Conservation (phyloP, 2,329 filamentous ascomycete genomes). For the Sporothrix sp. region DNA sequence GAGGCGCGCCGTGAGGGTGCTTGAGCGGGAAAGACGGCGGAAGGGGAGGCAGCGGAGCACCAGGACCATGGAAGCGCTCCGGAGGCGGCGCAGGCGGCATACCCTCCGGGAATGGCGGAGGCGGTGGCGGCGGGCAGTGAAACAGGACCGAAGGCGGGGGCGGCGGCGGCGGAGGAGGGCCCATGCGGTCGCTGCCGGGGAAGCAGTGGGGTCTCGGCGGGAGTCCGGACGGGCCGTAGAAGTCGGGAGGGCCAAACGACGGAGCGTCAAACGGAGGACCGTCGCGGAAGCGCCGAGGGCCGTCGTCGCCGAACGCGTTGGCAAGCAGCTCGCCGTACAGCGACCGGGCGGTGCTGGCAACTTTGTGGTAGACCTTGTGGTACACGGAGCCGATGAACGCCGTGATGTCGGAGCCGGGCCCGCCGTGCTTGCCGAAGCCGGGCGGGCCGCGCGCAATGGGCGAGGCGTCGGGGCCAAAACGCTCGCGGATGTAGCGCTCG, state of each 20-base stretch:
- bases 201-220: neutral
- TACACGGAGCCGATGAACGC: conserved; percentile 34
- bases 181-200: neutral
- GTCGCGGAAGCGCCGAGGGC: neutral
- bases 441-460: neutral
- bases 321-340: conserved; percentile 24
- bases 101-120: neutral
- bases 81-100: neutral
- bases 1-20: conserved; percentile 13
- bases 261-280: neutral
- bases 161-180: conserved; percentile 2
- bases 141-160: conserved; percentile 17
- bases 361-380: conserved; percentile 29
- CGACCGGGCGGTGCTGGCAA: conserved; percentile 28
- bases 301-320: conserved; percentile 10
- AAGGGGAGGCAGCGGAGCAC: neutral
- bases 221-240: neutral
- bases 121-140: conserved; percentile 16
- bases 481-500: conserved; percentile 12
- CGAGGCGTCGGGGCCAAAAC: conserved; percentile 10
- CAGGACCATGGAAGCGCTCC: neutral
- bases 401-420: conserved; percentile 25
- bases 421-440: neutral
- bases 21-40: neutral
- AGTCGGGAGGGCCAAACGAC: neutral